Evolutionary conservation across 257 asterid species (phyloP).

Genomic region (Primulina eburnea): DNA sequence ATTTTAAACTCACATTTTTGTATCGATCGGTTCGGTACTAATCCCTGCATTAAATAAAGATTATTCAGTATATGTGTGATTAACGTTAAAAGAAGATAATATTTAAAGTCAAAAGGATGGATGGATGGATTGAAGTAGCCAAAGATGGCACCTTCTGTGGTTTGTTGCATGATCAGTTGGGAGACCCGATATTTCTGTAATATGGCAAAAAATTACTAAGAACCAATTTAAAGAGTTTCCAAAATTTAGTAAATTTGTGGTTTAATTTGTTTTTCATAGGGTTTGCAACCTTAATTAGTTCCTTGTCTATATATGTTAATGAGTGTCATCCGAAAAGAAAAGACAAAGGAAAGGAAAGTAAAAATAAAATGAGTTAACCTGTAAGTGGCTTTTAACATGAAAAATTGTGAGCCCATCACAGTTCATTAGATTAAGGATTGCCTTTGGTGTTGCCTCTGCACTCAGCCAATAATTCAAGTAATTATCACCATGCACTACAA

Average conservation of each 20-base stretch:
- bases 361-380: conserved; percentile 27
- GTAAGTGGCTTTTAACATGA: conserved; percentile 61
- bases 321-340: too few relatives aligned
- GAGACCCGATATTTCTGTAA: conserved; percentile 39
- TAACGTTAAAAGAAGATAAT: background rate
- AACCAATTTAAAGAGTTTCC: too few relatives aligned
- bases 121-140: background rate
- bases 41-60: conserved; percentile 22
- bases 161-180: conserved; percentile 15
- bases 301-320: too few relatives aligned
- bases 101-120: background rate
- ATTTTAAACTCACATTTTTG: conserved; percentile 31
- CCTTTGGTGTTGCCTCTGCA: conserved; percentile 60
- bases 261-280: too few relatives aligned
- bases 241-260: too few relatives aligned
- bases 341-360: too few relatives aligned
- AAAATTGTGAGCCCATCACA: conserved; percentile 44
- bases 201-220: background rate
- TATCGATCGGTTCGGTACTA: conserved; percentile 17
- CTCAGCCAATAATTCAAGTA: conserved; percentile 2
- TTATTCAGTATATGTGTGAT: too few relatives aligned
- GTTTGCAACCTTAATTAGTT: too few relatives aligned
- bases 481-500: too few relatives aligned
- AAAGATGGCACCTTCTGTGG: conserved; percentile 27
- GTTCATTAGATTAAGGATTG: conserved; percentile 48